Evolutionary conservation across 1,139 yeast genomes (phyloP).

Genomic region (Magnusiomyces magnusii): DNA sequence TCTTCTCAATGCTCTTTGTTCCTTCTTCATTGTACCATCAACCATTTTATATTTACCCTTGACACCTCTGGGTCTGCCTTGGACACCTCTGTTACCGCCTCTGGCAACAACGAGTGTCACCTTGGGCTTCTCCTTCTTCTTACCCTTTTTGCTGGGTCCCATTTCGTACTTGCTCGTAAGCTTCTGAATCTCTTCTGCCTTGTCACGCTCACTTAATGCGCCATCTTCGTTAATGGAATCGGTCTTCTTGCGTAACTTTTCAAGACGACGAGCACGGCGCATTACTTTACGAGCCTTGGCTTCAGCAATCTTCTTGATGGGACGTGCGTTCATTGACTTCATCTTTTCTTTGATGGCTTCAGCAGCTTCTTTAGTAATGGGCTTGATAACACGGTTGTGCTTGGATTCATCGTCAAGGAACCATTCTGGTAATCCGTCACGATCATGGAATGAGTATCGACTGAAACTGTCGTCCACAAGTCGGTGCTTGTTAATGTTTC

Average conservation of each 20-base stretch:
- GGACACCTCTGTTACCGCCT: slow-evolving; percentile 75
- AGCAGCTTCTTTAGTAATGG: slow-evolving; percentile 96
- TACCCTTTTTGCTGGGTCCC: slow-evolving; percentile 37
- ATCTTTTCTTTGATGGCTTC: slow-evolving; percentile 83
- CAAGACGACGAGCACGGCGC: slow-evolving; percentile 85
- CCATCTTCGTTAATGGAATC: slow-evolving; percentile 85
- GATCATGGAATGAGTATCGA: slow-evolving; percentile 84
- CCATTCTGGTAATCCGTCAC: slow-evolving; percentile 92
- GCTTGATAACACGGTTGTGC: slow-evolving; percentile 80
- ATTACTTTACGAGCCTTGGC: slow-evolving; percentile 96
- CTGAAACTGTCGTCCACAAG: slow-evolving; percentile 86
- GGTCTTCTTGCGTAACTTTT: slow-evolving; percentile 87
- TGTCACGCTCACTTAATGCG: slow-evolving; percentile 83
- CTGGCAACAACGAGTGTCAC: slow-evolving; percentile 86
- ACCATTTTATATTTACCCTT: slow-evolving; percentile 99
- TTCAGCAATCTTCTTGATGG: slow-evolving; percentile 94
- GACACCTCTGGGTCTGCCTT: slow-evolving; percentile 96
- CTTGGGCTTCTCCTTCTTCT: slow-evolving; percentile 69
- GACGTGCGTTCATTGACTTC: slow-evolving; percentile 90
- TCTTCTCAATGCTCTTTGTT: slow-evolving; percentile 85
- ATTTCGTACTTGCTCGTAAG: slow-evolving; percentile 70
- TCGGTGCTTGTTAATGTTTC: slow-evolving; percentile 76
- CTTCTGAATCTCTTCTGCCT: slow-evolving; percentile 85
- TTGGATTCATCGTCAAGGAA: slow-evolving; percentile 83
- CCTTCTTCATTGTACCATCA: slow-evolving; percentile 97